Evolutionary conservation across 371 early-diverging fungal genomes (phyloP).

Genomic region (Dichotomocladium elegans): DNA sequence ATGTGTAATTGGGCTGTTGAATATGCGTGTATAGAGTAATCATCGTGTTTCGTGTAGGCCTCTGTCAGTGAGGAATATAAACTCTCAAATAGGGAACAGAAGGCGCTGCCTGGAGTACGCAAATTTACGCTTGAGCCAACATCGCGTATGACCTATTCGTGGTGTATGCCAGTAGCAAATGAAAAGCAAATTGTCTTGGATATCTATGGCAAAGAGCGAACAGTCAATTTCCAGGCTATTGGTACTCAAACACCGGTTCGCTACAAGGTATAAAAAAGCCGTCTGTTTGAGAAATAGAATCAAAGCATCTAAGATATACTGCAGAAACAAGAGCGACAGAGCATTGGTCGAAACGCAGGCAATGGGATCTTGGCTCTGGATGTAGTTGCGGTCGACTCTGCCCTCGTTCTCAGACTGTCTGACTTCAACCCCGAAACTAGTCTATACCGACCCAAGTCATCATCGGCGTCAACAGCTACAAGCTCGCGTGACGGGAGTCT

Average conservation of each 20-base stretch:
- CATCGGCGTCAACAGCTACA: constrained; percentile 25
- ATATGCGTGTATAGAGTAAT: too few relatives aligned
- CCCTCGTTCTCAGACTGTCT: constrained; percentile 73
- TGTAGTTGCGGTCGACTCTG: constrained; percentile 81
- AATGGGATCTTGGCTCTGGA: constrained; percentile 71
- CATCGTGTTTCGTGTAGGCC: constrained; percentile 5
- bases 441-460: constrained; percentile 51
- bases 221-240: constrained; percentile 85
- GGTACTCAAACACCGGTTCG: constrained; percentile 85
- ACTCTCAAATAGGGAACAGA: constrained; percentile 26
- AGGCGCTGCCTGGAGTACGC: constrained; percentile 18
- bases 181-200: constrained; percentile 68
- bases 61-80: constrained; percentile 26
- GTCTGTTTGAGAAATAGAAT: background rate
- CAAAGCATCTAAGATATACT: background rate
- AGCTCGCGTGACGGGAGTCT: constrained; percentile 32
- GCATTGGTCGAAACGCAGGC: background rate
- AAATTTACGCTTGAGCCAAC: constrained; percentile 16
- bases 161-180: constrained; percentile 84
- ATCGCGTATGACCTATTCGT: constrained; percentile 75
- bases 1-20: too few relatives aligned
- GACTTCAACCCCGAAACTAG: constrained; percentile 66
- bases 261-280: constrained; percentile 46
- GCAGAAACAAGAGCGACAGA: constrained; percentile 17
- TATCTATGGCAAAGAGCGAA: constrained; percentile 68